Evolutionary conservation across 208 protist species (phyloP), one percentile per base, ranked within the genome.

Genomic region (Trypanosoma cruzi): DNA sequence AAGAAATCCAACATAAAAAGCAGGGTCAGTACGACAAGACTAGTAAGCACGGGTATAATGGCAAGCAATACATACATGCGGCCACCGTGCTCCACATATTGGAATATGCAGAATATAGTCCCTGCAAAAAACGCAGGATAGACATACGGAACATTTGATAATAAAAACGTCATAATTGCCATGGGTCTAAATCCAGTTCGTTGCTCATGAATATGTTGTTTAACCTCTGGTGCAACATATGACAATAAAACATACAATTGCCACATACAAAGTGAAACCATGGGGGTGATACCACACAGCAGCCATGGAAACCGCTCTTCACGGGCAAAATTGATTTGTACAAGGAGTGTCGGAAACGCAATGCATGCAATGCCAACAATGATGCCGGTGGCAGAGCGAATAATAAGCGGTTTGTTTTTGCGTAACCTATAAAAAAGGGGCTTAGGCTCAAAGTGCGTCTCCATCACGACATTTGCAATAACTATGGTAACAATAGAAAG

Each of bases 391-490:
- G 71, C 56, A 16, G 89, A 89, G 26, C 73, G 69, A 2, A 68
- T 36, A 50, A 92, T 95, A 24, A 92, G 73, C 0, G 80, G 71
- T 42, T 84, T 86, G 67, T 92, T 89, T 73, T 81, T 80, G 7
- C 71, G 63, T 29, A 90, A 68, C 13, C 89, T 80, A n/a, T 79
- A 77, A 57, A 91, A 50, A 49, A 92, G 75, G 37, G 86, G 86
- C 42, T 85, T 77, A 0, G 89, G 89, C 49, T 92, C 89, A 66
- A 95, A 95, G 67, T 95, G 89, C 8, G 86, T 64, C 62, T 84
- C 77, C 82, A 95, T 92, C 13, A 91, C 83, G 16, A 91, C 77
- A 54, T 95, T 95, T 0, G 89, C 77, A 14, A 92, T 77, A 50
- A 95, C 81, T 34, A 87, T 86, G 34, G 77, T 73, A 5, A 81